Base-by-base conservation (phyloP, 306 rosid species). In the Prunus dulcis region DNA sequence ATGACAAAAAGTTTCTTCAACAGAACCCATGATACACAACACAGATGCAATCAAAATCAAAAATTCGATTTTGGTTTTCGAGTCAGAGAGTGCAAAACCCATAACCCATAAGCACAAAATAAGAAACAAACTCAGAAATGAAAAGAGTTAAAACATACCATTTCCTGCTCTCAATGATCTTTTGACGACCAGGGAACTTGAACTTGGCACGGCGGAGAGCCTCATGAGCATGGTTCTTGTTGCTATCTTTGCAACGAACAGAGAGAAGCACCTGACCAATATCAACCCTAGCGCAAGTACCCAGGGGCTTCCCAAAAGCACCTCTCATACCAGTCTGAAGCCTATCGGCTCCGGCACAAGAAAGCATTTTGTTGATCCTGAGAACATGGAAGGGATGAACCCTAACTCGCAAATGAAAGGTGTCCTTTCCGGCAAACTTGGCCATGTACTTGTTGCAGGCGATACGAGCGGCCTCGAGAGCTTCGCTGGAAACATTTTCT, bases 301-400 rank as follows among this genome's bases (percentile, higher is more conserved):
- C 98, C 2, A 38, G 91, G 4, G 98, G 97, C 51, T 93, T 93
- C 25, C 98, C 92, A 53, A 93, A 93, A 19, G 98, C 97, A 1
- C 96, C 96, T 14, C 97, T 88, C 96, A 93, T 93, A 0, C 98
- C 98, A 0, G 95, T 93, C 82, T 93, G 97, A 34, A 91, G 90
- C 93, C 97, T 86, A 78, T 93, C 93, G 2, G 96, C 98, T 2
- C 98, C 97, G 27, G 98, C 98, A 56, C 98, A 91, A 3, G 97
- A 93, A 47, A 93, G 91, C 98, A 93, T 93, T 88, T 93, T 93
- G 76, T 93, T 91, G 70, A 93, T 93, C 0, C 97, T 81, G 15
- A 93, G 84, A 34, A 93, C 97, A 61, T 93, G 97, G 79, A 93
- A 93, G 0, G 96, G 97, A 64, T 93, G 98, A 6, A 89, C 97